These are phyloP conservation scores for Xylaria sp. DNA, from an alignment of 2,329 filamentous ascomycete genomes.

Conservation along the genomic window DNA sequence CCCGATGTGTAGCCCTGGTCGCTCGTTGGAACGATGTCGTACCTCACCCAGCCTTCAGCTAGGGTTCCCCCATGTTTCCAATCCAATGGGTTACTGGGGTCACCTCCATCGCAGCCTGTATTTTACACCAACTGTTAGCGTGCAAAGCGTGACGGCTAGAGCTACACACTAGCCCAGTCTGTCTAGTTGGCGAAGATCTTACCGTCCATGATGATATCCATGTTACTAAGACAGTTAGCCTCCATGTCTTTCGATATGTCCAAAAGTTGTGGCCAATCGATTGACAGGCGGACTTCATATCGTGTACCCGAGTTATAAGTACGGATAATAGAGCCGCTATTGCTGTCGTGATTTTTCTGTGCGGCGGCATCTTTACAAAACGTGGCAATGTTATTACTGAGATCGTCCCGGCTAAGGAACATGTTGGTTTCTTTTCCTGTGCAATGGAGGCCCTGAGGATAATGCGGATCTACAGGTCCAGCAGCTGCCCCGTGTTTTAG, in stretches of 20 bases:
- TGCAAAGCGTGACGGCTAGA: background rate
- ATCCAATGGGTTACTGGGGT: constrained; percentile 5
- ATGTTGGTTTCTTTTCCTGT: background rate
- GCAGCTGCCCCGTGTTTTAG: background rate
- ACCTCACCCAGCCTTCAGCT: constrained; percentile 15
- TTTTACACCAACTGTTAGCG: background rate
- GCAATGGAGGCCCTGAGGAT: constrained; percentile 9
- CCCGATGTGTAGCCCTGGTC: constrained; percentile 20
- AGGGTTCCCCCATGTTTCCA: constrained; percentile 19
- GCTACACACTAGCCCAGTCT: background rate
- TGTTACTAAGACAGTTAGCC: constrained; percentile 11
- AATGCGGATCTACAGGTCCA: constrained; percentile 6
- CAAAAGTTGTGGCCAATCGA: constrained; percentile 21
- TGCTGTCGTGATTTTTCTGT: constrained; percentile 7
- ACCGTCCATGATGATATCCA: constrained; percentile 17
- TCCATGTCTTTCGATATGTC: constrained; percentile 21
- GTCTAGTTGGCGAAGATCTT: background rate
- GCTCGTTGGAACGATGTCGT: background rate
- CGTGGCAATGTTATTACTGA: background rate
- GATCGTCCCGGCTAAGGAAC: constrained; percentile 16
- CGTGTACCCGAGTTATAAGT: background rate
- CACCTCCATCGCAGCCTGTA: constrained; percentile 15
- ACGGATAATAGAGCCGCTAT: constrained; percentile 19
- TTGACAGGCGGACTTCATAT: constrained; percentile 15
- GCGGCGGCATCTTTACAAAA: constrained; percentile 1